Evolutionary conservation across 768 basidiomycete genomes (phyloP).

Genomic region (Tremella mesenterica): DNA sequence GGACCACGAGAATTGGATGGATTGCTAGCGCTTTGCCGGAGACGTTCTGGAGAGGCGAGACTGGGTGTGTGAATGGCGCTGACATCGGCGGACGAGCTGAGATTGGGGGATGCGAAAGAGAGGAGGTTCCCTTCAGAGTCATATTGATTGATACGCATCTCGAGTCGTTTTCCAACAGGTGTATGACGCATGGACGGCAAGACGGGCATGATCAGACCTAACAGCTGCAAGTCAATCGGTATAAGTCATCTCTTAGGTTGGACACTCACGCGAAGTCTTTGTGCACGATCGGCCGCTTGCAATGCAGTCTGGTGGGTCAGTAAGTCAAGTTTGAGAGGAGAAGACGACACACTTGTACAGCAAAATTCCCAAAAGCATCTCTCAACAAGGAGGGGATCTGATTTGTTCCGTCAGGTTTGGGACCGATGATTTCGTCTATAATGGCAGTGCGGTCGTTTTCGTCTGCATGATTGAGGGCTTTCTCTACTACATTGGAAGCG

Average conservation of each 20-base stretch:
- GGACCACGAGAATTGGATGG: not conserved
- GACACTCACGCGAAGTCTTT: constrained; percentile 17
- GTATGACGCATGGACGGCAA: constrained; percentile 23
- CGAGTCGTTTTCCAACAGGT: constrained; percentile 31
- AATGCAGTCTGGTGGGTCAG: constrained; percentile 16
- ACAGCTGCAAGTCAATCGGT: constrained; percentile 11
- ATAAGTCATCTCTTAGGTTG: not conserved
- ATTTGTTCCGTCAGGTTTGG: constrained; percentile 58
- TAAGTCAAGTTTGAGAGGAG: not conserved
- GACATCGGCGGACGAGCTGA: not conserved
- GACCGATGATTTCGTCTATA: constrained; percentile 70
- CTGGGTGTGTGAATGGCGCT: not conserved
- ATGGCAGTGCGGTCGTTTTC: constrained; percentile 58
- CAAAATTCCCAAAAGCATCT: constrained; percentile 35
- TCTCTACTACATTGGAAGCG: constrained; percentile 93
- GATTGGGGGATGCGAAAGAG: not conserved
- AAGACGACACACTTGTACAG: constrained; percentile 26
- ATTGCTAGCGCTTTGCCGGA: not conserved
- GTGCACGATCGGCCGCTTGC: constrained; percentile 11
- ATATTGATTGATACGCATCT: constrained; percentile 10
- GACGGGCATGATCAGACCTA: constrained; percentile 16
- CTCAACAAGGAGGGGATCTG: constrained; percentile 47
- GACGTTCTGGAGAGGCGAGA: not conserved
- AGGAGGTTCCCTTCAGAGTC: constrained; percentile 2
- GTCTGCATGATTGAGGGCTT: constrained; percentile 64